These are phyloP conservation scores for Starmerella sirachaensis DNA, from an alignment of 805 yeast species.

Conservation along the genomic window DNA sequence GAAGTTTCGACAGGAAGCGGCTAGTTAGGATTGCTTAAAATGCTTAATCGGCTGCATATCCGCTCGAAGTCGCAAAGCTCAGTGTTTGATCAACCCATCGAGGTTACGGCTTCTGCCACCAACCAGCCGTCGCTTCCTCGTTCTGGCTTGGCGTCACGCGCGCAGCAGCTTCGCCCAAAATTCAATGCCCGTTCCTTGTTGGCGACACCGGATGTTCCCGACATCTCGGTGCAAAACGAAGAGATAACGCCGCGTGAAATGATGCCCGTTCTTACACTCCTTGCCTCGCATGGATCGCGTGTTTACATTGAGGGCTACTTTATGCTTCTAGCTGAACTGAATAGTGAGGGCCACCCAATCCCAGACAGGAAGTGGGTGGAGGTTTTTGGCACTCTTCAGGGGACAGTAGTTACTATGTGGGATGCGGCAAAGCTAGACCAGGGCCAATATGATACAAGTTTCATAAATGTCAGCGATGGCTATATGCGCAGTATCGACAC, in stretches of 20 bases:
- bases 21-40: no score
- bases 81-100: slow-evolving; percentile 6
- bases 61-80: slow-evolving; percentile 8
- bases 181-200: slow-evolving; percentile 10
- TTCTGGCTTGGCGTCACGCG: no score
- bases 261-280: slow-evolving; percentile 56
- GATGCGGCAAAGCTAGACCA: slow-evolving; percentile 45
- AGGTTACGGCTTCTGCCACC: not conserved
- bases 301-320: slow-evolving; percentile 47
- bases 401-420: slow-evolving; percentile 89
- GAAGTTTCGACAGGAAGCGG: no score
- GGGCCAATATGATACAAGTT: slow-evolving; percentile 60
- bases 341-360: slow-evolving; percentile 71
- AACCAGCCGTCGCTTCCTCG: slow-evolving; percentile 10
- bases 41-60: slow-evolving; percentile 8
- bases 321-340: slow-evolving; percentile 32
- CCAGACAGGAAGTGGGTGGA: slow-evolving; percentile 79
- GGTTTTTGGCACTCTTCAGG: slow-evolving; percentile 82
- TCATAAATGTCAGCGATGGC: slow-evolving; percentile 85
- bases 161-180: no score
- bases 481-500: slow-evolving; percentile 59
- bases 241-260: slow-evolving; percentile 47
- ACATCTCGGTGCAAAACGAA: not conserved
- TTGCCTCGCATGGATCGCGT: slow-evolving; percentile 58
- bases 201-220: slow-evolving; percentile 8